A percentile compares a stretch with the other conserved stretches of the same genome.
Evolutionary conservation across 2,329 filamentous ascomycete species (phyloP).

Genomic region (Volutella citrinella): DNA sequence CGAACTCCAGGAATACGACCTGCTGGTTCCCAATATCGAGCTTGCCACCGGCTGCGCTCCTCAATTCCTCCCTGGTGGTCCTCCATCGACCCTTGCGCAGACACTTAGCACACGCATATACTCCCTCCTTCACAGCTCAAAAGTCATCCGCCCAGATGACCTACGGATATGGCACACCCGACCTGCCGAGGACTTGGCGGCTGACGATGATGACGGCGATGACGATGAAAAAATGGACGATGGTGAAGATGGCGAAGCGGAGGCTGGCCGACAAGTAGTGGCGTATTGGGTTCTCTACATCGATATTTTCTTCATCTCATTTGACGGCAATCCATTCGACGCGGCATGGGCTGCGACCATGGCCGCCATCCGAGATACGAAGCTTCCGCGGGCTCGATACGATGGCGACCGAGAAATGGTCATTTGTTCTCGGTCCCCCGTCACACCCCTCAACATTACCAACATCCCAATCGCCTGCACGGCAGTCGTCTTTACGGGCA

Average conservation of each 20-base stretch:
- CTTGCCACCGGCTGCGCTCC: conserved; percentile 88
- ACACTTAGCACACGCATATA: conserved; percentile 78
- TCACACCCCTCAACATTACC: conserved; percentile 55
- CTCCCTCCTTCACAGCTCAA: conserved; percentile 69
- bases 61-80: conserved; percentile 77
- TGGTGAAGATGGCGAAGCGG: conserved; percentile 34
- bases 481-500: conserved; percentile 73
- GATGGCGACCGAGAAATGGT: conserved; percentile 78
- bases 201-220: conserved; percentile 41
- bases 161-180: conserved; percentile 70
- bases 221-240: conserved; percentile 34
- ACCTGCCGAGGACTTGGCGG: conserved; percentile 44
- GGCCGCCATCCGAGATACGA: conserved; percentile 75
- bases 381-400: conserved; percentile 76
- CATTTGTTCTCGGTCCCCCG: conserved; percentile 64
- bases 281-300: conserved; percentile 96
- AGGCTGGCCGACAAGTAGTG: no score
- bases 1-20: conserved; percentile 60
- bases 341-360: conserved; percentile 83
- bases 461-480: conserved; percentile 74
- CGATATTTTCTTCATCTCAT: conserved; percentile 89
- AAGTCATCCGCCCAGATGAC: conserved; percentile 63
- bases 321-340: conserved; percentile 90
- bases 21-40: conserved; percentile 92
- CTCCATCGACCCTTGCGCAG: conserved; percentile 78